These are phyloP conservation scores for Geotrichum phurueaensis DNA, from an alignment of 1,139 yeast species.

Conservation along the genomic window DNA sequence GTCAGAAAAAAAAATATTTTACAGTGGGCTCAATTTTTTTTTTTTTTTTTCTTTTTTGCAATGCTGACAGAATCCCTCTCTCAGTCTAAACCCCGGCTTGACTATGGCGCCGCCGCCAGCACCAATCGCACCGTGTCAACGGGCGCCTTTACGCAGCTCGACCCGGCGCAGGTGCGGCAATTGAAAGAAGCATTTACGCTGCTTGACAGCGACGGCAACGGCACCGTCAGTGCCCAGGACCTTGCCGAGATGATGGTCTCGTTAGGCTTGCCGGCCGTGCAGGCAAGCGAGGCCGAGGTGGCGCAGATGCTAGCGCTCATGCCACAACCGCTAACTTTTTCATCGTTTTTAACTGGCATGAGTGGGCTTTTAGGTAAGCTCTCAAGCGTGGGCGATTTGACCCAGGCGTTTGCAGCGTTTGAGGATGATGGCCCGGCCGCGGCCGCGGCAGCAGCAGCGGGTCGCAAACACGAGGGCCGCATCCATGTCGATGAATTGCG, in stretches of 20 bases:
- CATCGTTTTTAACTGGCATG: slow-evolving; percentile 66
- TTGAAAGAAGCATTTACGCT: slow-evolving; percentile 51
- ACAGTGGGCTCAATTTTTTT: background rate
- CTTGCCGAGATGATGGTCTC: slow-evolving; percentile 51
- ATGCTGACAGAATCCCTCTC: too few species aligned
- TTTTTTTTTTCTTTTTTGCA: too few species aligned
- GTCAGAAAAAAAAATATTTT: too few species aligned
- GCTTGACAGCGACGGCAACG: slow-evolving; percentile 83
- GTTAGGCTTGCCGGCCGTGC: slow-evolving; percentile 40
- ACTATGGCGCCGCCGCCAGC: slow-evolving; percentile 1
- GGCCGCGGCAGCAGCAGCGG: background rate
- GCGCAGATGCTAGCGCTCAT: slow-evolving; percentile 44
- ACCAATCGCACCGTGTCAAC: slow-evolving; percentile 24
- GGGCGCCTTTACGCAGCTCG: slow-evolving; percentile 36
- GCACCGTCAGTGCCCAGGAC: slow-evolving; percentile 55
- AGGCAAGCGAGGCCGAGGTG: slow-evolving; percentile 38
- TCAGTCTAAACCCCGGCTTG: slow-evolving; percentile 8
- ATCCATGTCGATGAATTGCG: slow-evolving; percentile 50
- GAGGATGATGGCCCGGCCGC: slow-evolving; percentile 36
- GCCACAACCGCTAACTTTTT: slow-evolving; percentile 59
- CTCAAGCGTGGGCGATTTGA: slow-evolving; percentile 55
- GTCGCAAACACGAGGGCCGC: slow-evolving; percentile 22
- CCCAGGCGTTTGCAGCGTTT: slow-evolving; percentile 59
- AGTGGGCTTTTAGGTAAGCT: slow-evolving; percentile 52
- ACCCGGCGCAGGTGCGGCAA: slow-evolving; percentile 38